Conservation (phyloP, 139 green algal genomes). For the Diplosphaera chodatii region DNA sequence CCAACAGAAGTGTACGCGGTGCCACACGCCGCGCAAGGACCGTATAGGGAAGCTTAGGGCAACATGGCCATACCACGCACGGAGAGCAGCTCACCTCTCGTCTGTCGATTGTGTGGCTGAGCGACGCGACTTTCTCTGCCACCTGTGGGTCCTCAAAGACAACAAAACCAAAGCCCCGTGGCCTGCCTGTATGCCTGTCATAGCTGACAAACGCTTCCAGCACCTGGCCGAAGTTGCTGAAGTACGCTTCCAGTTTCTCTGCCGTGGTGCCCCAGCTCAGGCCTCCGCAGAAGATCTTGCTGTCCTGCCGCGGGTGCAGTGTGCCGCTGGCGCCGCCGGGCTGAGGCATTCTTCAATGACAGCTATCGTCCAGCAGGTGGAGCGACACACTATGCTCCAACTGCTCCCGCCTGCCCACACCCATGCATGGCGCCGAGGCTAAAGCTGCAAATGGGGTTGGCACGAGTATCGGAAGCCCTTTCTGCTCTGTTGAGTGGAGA, state of each 20-base stretch:
- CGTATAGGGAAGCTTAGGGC: background rate
- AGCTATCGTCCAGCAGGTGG: too few species aligned
- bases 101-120: slow-evolving; percentile 91
- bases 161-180: slow-evolving; percentile 88
- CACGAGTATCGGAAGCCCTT: too few species aligned
- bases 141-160: slow-evolving; percentile 79
- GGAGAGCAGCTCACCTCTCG: slow-evolving; percentile 50
- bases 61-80: too few species aligned
- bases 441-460: too few species aligned
- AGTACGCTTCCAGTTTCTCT: background rate
- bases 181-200: slow-evolving; percentile 76
- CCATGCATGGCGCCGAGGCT: too few species aligned
- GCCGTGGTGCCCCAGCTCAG: background rate
- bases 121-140: slow-evolving; percentile 78
- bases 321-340: background rate
- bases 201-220: slow-evolving; percentile 86
- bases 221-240: slow-evolving; percentile 7
- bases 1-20: too few species aligned
- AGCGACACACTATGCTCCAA: too few species aligned
- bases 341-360: too few species aligned
- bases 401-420: too few species aligned
- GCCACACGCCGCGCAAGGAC: too few species aligned
- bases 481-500: too few species aligned
- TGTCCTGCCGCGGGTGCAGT: background rate
- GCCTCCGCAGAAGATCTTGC: background rate